Percentiles rank a stretch among this genome's conserved stretches.
These are phyloP conservation scores for Ophiostoma tasmaniense DNA, from an alignment of 2,329 filamentous ascomycete genomes.

Conservation along the genomic window DNA sequence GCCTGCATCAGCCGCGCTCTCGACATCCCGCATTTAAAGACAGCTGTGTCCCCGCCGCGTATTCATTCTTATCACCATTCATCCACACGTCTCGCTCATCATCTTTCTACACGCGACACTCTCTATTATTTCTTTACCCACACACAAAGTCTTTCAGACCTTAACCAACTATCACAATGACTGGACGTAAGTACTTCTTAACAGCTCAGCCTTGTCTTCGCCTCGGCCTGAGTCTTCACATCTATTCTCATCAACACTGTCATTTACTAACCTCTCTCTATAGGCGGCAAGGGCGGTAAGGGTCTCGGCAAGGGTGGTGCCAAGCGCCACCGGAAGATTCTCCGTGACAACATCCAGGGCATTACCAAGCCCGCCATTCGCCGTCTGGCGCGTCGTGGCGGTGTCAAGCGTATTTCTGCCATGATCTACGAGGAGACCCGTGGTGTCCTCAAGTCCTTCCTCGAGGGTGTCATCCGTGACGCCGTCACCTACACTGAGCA, in stretches of 20 bases:
- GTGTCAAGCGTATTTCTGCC: slow-evolving; percentile 99
- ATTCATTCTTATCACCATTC: slow-evolving; percentile 2
- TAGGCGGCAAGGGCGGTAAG: slow-evolving; percentile 93
- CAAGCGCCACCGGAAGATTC: slow-evolving; percentile 98
- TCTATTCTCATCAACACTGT: neutral
- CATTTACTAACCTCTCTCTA: slow-evolving; percentile 31
- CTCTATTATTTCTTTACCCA: slow-evolving; percentile 6
- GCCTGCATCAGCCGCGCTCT: slow-evolving; percentile 18
- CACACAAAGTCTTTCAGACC: slow-evolving; percentile 11
- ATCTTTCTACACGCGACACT: neutral
- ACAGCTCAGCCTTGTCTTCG: slow-evolving; percentile 18
- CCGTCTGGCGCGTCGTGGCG: slow-evolving; percentile 96
- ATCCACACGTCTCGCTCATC: neutral
- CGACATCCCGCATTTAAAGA: slow-evolving; percentile 22
- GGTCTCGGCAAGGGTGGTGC: slow-evolving; percentile 96
- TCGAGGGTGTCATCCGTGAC: slow-evolving; percentile 67
- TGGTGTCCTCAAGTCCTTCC: slow-evolving; percentile 70
- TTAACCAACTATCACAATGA: slow-evolving; percentile 19
- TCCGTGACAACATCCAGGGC: slow-evolving; percentile 99
- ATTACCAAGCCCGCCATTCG: slow-evolving; percentile 98
- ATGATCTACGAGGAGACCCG: slow-evolving; percentile 79
- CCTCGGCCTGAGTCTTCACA: slow-evolving; percentile 18
- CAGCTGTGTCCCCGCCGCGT: slow-evolving; percentile 15
- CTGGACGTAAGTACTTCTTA: slow-evolving; percentile 23
- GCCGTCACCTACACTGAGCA: slow-evolving; percentile 73